Conservation (phyloP, 768 basidiomycete species). For the Tulasnella sp. region DNA sequence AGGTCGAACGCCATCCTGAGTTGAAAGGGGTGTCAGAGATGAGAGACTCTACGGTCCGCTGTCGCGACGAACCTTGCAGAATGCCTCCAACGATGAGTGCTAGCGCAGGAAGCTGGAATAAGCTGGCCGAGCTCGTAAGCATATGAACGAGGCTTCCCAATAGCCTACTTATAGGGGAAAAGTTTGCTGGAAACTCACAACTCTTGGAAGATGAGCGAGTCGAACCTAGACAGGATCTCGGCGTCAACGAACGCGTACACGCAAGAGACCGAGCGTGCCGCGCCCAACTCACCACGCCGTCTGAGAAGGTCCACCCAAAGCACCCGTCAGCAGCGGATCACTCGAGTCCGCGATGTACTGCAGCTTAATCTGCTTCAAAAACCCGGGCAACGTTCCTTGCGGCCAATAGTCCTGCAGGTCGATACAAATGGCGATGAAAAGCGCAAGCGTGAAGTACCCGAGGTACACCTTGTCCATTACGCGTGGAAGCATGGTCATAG, state of each 20-base stretch:
- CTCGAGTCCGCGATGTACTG: background rate
- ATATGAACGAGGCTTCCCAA: background rate
- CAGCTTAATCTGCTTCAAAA: background rate
- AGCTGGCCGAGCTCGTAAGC: background rate
- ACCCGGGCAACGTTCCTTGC: background rate
- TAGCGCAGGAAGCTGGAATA: background rate
- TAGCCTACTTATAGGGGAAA: background rate
- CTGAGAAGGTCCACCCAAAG: background rate
- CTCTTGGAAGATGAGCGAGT: background rate
- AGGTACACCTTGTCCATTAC: background rate
- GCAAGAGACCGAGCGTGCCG: background rate
- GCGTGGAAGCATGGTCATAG: background rate
- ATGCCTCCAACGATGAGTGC: background rate
- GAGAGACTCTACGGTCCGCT: background rate
- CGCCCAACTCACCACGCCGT: background rate
- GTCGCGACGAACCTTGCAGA: background rate
- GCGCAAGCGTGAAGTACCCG: background rate
- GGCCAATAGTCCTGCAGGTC: background rate
- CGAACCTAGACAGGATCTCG: background rate
- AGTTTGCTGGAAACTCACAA: background rate
- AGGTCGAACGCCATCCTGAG: background rate
- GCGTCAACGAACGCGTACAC: background rate
- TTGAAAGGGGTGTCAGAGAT: background rate
- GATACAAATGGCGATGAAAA: background rate
- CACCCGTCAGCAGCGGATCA: background rate